Percentiles rank a stretch among this genome's conserved stretches.
phyloP scores from a whole-genome alignment of 2,329 filamentous ascomycete species.

The Pseudocercospora cruenta region DNA sequence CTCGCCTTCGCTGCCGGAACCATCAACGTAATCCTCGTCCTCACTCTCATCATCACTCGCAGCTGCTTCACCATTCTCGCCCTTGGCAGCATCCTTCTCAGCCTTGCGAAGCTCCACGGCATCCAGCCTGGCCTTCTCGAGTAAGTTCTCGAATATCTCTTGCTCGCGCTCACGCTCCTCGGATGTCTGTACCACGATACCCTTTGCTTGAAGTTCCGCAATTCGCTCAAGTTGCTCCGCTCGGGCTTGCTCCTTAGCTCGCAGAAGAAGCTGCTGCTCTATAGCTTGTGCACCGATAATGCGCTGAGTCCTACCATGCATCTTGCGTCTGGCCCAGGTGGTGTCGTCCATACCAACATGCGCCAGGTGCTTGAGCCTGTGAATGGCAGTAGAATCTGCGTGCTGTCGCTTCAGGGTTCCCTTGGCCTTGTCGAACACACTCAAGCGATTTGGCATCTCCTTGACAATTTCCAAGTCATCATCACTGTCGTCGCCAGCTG shows the following conservation, averaged over 20 bases:
- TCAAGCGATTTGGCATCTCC: constrained; percentile 36
- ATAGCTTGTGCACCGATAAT: constrained; percentile 72
- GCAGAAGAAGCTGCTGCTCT: constrained; percentile 67
- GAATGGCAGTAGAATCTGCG: constrained; percentile 38
- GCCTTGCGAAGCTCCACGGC: constrained; percentile 76
- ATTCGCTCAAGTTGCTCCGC: constrained; percentile 76
- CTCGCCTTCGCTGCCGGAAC: constrained; percentile 27
- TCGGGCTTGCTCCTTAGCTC: constrained; percentile 78
- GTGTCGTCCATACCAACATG: constrained; percentile 40
- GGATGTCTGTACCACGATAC: constrained; percentile 77
- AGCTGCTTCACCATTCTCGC: constrained; percentile 53
- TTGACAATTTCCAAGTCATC: constrained; percentile 67
- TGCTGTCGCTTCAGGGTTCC: constrained; percentile 25
- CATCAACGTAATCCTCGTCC: constrained; percentile 48
- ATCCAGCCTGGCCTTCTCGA: constrained; percentile 81
- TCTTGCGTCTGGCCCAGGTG: constrained; percentile 55
- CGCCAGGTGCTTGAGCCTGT: constrained; percentile 40
- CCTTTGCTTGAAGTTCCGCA: constrained; percentile 75
- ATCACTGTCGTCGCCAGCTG: constrained; percentile 45
- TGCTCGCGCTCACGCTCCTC: constrained; percentile 85
- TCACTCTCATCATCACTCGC: constrained; percentile 62
- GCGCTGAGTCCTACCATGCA: constrained; percentile 60
- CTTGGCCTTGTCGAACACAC: constrained; percentile 44
- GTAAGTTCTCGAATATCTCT: constrained; percentile 82
- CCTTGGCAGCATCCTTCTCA: constrained; percentile 73